A percentile compares a stretch with the other conserved stretches of the same genome.
Conservation (phyloP, 139 green algal species). For the Asterochloris sp. region DNA sequence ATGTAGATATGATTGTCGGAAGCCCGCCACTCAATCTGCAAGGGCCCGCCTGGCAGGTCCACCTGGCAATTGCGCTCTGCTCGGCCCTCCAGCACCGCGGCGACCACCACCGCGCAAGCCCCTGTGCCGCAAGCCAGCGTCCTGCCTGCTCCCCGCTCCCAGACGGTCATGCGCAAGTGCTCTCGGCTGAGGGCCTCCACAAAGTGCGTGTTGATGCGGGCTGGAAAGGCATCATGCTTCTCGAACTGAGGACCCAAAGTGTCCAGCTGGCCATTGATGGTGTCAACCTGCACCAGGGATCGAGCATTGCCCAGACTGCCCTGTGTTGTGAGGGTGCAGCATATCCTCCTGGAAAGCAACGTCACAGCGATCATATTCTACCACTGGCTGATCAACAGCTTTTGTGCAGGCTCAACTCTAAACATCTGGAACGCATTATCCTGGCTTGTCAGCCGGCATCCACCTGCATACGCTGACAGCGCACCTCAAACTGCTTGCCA, state of each 20-base stretch:
- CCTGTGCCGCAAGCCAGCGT: slow-evolving; percentile 98
- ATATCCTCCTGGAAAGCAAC: too few species aligned
- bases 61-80: slow-evolving; percentile 78
- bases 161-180: slow-evolving; percentile 92
- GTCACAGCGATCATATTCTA: too few species aligned
- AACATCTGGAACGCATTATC: too few species aligned
- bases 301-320: too few species aligned
- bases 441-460: not conserved
- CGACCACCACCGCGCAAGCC: slow-evolving; percentile 95
- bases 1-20: slow-evolving; percentile 94
- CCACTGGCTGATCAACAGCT: too few species aligned
- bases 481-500: slow-evolving; percentile 59
- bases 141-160: slow-evolving; percentile 93
- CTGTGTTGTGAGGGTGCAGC: too few species aligned
- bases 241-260: slow-evolving; percentile 89
- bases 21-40: slow-evolving; percentile 95
- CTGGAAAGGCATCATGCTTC: slow-evolving; percentile 85
- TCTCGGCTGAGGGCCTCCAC: slow-evolving; percentile 67
- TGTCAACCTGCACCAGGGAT: too few species aligned
- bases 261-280: too few species aligned
- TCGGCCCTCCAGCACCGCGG: slow-evolving; percentile 89
- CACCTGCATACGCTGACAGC: not conserved
- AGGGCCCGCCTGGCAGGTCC: slow-evolving; percentile 91
- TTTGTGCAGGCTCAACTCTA: too few species aligned
- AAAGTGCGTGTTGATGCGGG: slow-evolving; percentile 94